Percentiles rank a stretch among this genome's conserved stretches.
These are phyloP conservation scores for Sporothrix brasiliensis DNA, from an alignment of 2,329 filamentous ascomycete species.

Conservation along the genomic window DNA sequence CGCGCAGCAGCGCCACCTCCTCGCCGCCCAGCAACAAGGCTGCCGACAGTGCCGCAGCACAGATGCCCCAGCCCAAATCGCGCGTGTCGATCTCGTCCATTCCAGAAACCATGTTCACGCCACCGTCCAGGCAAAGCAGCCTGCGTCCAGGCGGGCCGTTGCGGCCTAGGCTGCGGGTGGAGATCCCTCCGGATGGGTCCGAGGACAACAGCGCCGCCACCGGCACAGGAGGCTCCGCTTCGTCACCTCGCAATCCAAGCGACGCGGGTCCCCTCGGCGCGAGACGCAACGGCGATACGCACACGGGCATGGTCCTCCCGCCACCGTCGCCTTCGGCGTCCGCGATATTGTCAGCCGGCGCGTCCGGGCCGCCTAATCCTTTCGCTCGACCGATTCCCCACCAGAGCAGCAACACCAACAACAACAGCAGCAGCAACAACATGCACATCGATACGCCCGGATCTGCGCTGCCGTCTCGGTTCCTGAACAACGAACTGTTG, in stretches of 20 bases:
- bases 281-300: slow-evolving; percentile 44
- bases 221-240: slow-evolving; percentile 71
- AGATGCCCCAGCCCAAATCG: slow-evolving; percentile 46
- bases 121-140: slow-evolving; percentile 78
- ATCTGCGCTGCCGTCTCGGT: slow-evolving; percentile 89
- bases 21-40: slow-evolving; percentile 60
- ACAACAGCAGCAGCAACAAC: slow-evolving; percentile 43
- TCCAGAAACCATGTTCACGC: slow-evolving; percentile 66
- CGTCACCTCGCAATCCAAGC: slow-evolving; percentile 59
- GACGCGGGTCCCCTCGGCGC: slow-evolving; percentile 59
- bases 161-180: slow-evolving; percentile 83
- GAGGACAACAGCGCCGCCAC: slow-evolving; percentile 69
- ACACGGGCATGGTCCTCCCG: slow-evolving; percentile 74
- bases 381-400: slow-evolving; percentile 87
- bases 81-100: slow-evolving; percentile 62
- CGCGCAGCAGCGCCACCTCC: slow-evolving; percentile 44
- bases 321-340: slow-evolving; percentile 90
- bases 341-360: slow-evolving; percentile 84
- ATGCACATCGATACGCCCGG: slow-evolving; percentile 78
- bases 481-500: slow-evolving; percentile 83
- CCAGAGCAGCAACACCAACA: slow-evolving; percentile 41
- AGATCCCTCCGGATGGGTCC: slow-evolving; percentile 90
- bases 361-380: slow-evolving; percentile 89
- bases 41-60: slow-evolving; percentile 54
- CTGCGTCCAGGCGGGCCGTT: slow-evolving; percentile 65